These are phyloP conservation scores for Talaromyces sp. DNA, from an alignment of 2,329 filamentous ascomycete genomes.

Conservation along the genomic window DNA sequence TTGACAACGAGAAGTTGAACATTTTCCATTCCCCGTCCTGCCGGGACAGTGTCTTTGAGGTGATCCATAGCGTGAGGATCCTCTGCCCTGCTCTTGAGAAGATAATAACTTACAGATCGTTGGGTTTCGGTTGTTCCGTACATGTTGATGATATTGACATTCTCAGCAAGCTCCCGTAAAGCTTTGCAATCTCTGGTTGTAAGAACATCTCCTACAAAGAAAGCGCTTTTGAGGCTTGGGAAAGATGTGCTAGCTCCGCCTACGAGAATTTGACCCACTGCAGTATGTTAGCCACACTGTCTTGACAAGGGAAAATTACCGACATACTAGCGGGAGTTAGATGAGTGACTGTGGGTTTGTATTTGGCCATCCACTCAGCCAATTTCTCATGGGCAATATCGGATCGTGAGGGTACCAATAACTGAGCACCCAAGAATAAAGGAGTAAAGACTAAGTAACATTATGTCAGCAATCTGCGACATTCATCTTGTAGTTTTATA, in stretches of 20 bases:
- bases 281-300: background rate
- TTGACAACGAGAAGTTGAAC: slow-evolving; percentile 84
- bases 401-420: slow-evolving; percentile 73
- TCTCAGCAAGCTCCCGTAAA: slow-evolving; percentile 70
- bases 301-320: background rate
- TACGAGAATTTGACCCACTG: slow-evolving; percentile 89
- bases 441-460: slow-evolving; percentile 65
- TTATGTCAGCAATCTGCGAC: background rate
- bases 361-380: slow-evolving; percentile 79
- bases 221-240: slow-evolving; percentile 67
- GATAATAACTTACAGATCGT: slow-evolving; percentile 74
- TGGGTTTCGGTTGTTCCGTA: slow-evolving; percentile 86
- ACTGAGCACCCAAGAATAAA: slow-evolving; percentile 73
- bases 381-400: slow-evolving; percentile 82
- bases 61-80: slow-evolving; percentile 50
- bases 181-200: slow-evolving; percentile 75
- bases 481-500: background rate
- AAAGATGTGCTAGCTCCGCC: slow-evolving; percentile 75
- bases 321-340: slow-evolving; percentile 66
- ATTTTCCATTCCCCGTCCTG: slow-evolving; percentile 78
- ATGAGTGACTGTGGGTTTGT: slow-evolving; percentile 73
- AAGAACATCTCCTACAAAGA: slow-evolving; percentile 89
- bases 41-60: slow-evolving; percentile 72
- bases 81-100: slow-evolving; percentile 61
- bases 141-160: slow-evolving; percentile 75